Percentiles rank a stretch among this genome's conserved stretches.
Conservation (phyloP, 2,329 filamentous ascomycete genomes). For the Cladosporium oxysporum region DNA sequence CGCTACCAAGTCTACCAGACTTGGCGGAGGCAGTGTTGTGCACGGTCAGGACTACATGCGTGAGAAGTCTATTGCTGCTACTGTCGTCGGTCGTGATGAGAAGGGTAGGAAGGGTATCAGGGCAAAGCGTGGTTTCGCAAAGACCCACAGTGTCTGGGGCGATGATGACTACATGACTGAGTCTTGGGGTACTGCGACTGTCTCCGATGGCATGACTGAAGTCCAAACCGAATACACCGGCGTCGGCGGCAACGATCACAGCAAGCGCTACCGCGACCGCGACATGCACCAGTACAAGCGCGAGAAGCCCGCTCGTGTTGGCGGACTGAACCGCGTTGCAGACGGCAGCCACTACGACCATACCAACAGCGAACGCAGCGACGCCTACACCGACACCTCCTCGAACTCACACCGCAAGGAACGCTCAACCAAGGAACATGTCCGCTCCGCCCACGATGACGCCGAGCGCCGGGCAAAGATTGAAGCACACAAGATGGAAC, state of each 20-base stretch:
- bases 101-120: constrained; percentile 43
- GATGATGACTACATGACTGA: constrained; percentile 47
- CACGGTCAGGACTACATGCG: constrained; percentile 58
- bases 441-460: constrained; percentile 32
- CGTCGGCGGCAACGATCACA: constrained; percentile 35
- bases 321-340: constrained; percentile 79
- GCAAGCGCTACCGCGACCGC: constrained; percentile 56
- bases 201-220: constrained; percentile 37
- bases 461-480: constrained; percentile 41
- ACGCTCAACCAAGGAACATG: constrained; percentile 16
- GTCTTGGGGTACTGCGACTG: constrained; percentile 32
- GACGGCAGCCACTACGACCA: constrained; percentile 82
- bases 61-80: constrained; percentile 39
- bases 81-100: constrained; percentile 48
- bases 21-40: constrained; percentile 82
- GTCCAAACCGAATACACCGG: constrained; percentile 30
- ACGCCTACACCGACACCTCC: constrained; percentile 50
- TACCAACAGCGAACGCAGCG: constrained; percentile 62
- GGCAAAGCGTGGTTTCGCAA: constrained; percentile 43
- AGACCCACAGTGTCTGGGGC: constrained; percentile 46
- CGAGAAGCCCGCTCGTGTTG: constrained; percentile 83
- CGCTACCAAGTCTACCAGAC: constrained; percentile 76
- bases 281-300: constrained; percentile 82
- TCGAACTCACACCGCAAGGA: constrained; percentile 33
- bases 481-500: constrained; percentile 42